A percentile compares a stretch with the other conserved stretches of the same genome.
Evolutionary conservation across 345 rosid species (phyloP).

Genomic region (Lepidium sativum): DNA sequence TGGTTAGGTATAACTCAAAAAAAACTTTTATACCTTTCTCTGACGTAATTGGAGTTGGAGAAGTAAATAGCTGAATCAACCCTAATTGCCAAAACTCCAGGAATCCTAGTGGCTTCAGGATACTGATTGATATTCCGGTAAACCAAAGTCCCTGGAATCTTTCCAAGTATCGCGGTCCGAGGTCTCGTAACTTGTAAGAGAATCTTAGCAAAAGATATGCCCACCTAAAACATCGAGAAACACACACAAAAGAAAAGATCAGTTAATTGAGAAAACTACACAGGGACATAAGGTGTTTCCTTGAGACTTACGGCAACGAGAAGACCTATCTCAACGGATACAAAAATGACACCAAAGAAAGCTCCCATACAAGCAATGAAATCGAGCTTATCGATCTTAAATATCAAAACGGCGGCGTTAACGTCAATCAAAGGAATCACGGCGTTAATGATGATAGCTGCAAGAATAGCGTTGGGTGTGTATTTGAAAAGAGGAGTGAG

Average conservation of each 20-base stretch:
- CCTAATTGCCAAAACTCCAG: slow-evolving; percentile 62
- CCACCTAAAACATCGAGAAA: slow-evolving; percentile 35
- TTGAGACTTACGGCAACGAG: slow-evolving; percentile 42
- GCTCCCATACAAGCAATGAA: slow-evolving; percentile 75
- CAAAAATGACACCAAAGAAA: slow-evolving; percentile 67
- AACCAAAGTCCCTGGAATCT: slow-evolving; percentile 53
- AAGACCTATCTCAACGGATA: slow-evolving; percentile 62
- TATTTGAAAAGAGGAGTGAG: slow-evolving; percentile 66
- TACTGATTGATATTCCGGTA: slow-evolving; percentile 65
- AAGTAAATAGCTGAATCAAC: slow-evolving; percentile 85
- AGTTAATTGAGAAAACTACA: neutral
- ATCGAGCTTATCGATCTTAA: slow-evolving; percentile 74
- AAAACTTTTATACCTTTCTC: slow-evolving; percentile 44
- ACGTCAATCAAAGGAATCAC: slow-evolving; percentile 52
- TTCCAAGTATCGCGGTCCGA: slow-evolving; percentile 68
- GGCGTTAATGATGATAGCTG: slow-evolving; percentile 65
- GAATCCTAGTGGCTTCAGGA: slow-evolving; percentile 61
- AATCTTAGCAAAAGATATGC: slow-evolving; percentile 73
- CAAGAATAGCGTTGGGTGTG: slow-evolving; percentile 63
- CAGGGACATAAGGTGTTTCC: neutral
- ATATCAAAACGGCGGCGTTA: slow-evolving; percentile 45
- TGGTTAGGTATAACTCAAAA: no score
- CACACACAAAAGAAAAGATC: neutral
- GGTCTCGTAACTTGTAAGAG: slow-evolving; percentile 86
- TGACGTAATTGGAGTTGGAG: slow-evolving; percentile 71